Evolutionary conservation across 352 stramenopile species (phyloP), one percentile per base, ranked within the genome.

Genomic region (Phytophthora ohioensis): DNA sequence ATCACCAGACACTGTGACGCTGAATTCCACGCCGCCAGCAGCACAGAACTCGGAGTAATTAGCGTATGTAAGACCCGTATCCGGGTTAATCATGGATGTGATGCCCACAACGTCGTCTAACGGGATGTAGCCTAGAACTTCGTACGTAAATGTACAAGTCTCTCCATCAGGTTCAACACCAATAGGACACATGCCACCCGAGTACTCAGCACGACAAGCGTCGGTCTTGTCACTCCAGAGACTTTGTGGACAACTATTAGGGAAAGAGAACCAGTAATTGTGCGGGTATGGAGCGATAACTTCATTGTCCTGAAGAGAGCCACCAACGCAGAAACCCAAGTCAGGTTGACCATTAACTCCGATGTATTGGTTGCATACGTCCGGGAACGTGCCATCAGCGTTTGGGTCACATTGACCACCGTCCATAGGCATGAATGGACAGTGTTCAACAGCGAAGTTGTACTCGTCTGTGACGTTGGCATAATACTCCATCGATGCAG

Each of bases 191-290:
- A 91, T 51, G 3, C 84, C 84, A 42, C 79, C 79, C 0, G 71
- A 39, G 55, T 83, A 80, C 15, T 79, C 48, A 1, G 38, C 47
- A 15, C 83, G 79, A 60, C 77, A 91, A 12, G 55, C 52, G 1
- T 56, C 62, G 0, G 76, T 90, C 71, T 91, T 93, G 34, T 67
- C 54, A 11, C 17, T 51, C 80, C 76, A 91, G 11, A 57, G 56
- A 39, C 69, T 53, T 39, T 74, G 65, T 7, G 80, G 82, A 42
- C 85, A 95, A 30, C 69, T 90, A 61, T 92, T 93, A 2, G 87
- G 87, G 75, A 90, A 94, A 10, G 88, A 96, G 67, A 88, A 93
- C 88, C 87, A 94, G 68, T 85, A 88, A 57, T 87, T 91, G 73
- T 88, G 70, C 10, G 79, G 83, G 76, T 96, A 95, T 42, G 85